Conservation (phyloP, 345 rosid genomes). For the Anastatica hierochuntica region DNA sequence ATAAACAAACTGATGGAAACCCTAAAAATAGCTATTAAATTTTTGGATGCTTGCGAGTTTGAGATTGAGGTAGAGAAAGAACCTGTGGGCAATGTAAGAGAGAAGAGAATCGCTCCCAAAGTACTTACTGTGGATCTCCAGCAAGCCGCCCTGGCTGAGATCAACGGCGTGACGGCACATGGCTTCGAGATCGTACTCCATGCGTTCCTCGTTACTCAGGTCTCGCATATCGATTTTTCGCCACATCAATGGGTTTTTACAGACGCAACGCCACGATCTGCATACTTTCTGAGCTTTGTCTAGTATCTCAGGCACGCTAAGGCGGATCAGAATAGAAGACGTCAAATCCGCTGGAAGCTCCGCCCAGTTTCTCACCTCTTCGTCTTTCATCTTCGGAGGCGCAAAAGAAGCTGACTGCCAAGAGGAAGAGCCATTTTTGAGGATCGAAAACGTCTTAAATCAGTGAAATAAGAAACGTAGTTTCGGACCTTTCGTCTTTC, state of each 20-base stretch:
- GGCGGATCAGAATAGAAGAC: constrained; percentile 28
- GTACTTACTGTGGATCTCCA: constrained; percentile 28
- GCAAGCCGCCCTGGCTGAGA: constrained; percentile 38
- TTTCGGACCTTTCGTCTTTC: too few species aligned
- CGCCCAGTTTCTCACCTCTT: constrained; percentile 26
- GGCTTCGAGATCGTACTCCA: not conserved
- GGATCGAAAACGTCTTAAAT: too few species aligned
- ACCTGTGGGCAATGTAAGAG: constrained; percentile 35
- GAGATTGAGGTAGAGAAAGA: not conserved
- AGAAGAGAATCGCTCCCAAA: constrained; percentile 35
- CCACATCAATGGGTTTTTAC: constrained; percentile 46
- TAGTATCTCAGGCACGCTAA: constrained; percentile 30
- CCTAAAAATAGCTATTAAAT: not conserved
- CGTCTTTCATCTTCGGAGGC: too few species aligned
- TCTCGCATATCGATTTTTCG: constrained; percentile 31
- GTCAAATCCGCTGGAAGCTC: constrained; percentile 44
- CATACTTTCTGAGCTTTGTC: constrained; percentile 38
- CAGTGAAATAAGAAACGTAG: too few species aligned
- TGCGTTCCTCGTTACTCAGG: not conserved
- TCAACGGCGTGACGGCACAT: constrained; percentile 46
- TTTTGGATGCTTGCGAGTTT: too few species aligned
- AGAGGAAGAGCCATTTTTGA: too few species aligned
- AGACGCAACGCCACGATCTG: constrained; percentile 36
- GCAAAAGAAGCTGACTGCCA: too few species aligned
- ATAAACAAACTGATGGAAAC: too few species aligned